Conservation (phyloP, 768 basidiomycete genomes). For the Pulveroboletus sp. region DNA sequence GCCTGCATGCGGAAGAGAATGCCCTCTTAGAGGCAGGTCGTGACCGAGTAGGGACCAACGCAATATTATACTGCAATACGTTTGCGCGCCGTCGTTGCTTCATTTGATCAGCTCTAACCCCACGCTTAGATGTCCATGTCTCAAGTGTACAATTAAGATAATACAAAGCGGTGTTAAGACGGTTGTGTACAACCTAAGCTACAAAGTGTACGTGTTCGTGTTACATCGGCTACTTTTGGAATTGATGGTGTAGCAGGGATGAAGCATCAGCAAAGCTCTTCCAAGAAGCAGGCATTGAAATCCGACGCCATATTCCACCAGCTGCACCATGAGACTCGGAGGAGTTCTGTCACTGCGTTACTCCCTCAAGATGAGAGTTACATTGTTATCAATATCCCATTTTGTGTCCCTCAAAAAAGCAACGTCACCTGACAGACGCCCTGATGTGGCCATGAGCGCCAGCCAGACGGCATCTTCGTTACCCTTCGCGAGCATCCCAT, state of each 20-base stretch:
- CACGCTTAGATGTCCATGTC: slow-evolving; percentile 81
- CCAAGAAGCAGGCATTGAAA: slow-evolving; percentile 73
- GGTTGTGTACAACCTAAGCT: slow-evolving; percentile 92
- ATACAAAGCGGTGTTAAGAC: slow-evolving; percentile 90
- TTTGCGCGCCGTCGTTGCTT: slow-evolving; percentile 37
- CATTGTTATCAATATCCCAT: slow-evolving; percentile 59
- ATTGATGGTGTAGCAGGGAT: slow-evolving; percentile 48
- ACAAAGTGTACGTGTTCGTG: slow-evolving; percentile 74
- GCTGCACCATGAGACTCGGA: slow-evolving; percentile 12
- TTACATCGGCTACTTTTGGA: background rate
- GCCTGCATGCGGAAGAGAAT: slow-evolving; percentile 97
- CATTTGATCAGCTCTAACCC: background rate
- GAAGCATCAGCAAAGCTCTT: slow-evolving; percentile 77
- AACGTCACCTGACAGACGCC: slow-evolving; percentile 38
- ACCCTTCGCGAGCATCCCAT: slow-evolving; percentile 49
- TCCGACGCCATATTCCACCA: slow-evolving; percentile 65
- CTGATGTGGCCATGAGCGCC: slow-evolving; percentile 54
- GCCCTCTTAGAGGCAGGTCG: slow-evolving; percentile 91
- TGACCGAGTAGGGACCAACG: slow-evolving; percentile 77
- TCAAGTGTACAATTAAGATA: slow-evolving; percentile 96
- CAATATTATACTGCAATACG: slow-evolving; percentile 99
- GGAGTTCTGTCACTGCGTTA: slow-evolving; percentile 19
- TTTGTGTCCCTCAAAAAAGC: slow-evolving; percentile 49
- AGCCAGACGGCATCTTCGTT: slow-evolving; percentile 88
- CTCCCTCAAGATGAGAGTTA: slow-evolving; percentile 26